Base-by-base conservation (phyloP, 129 eudicot genomes). In the Tanacetum coccineum region DNA sequence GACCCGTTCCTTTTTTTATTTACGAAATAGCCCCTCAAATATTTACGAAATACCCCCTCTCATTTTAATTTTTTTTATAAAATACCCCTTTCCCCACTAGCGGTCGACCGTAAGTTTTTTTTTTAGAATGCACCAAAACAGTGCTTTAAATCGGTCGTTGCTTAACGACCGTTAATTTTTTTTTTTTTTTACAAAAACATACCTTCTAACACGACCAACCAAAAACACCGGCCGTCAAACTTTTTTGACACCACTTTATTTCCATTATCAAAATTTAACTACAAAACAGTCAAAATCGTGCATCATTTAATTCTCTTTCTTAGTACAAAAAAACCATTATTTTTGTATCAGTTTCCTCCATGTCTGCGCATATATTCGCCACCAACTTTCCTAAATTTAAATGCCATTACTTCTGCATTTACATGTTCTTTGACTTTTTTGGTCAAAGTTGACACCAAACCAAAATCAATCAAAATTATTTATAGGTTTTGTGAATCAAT, bases 401-500 rank as follows among this genome's bases (percentile, higher is more conserved):
- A 19, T 36, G 70, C 42, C 52, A 15, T 12, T 47, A 51, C 9
- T 15, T 28, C 59, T 19, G 57, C 9, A 61, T 20, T 48, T 36
- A 19, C 19, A 59, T 4, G 44, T 57, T 2, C 14, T 56, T 54
- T 55, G 40, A 70, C n/a, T 73, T 25, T 44, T 19, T 39, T 42
- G 58, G 74, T 76, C 58, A 53, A 68, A 57, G 9, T 74, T 66
- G 71, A 55, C 60, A 49, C 8, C 65, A 59, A 70, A 45, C 20
- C 46, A 48, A 66, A 66, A 48, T 2, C 52, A 32, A 32, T 46
- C 58, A 61, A 59, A 74, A 13, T 59, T 13, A 0, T 67, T 66
- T 60, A 77, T 78, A 83, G 80, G 88, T 72, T 78, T 72, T 82
- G 76, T 40, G 59, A 56, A 21, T 57, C 67, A 59, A 6, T 36